Evolutionary conservation across 2,329 filamentous ascomycete genomes (phyloP).

Genomic region (Lecanicillium sp.): DNA sequence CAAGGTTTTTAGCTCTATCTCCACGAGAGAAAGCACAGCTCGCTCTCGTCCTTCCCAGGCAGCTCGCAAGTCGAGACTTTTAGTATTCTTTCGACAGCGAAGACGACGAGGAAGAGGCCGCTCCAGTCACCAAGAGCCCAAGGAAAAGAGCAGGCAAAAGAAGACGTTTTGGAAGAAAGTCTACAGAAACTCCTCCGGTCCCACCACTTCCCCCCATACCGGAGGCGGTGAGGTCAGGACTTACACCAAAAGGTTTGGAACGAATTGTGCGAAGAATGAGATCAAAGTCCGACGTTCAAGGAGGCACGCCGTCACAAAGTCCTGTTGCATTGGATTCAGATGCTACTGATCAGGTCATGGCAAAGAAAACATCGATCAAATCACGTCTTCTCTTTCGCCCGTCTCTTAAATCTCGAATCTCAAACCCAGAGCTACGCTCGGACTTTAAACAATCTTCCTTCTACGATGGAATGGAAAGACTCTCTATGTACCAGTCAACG

Average conservation of each 20-base stretch:
- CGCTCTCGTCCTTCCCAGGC: slow-evolving; percentile 26
- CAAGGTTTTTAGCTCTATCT: slow-evolving; percentile 19
- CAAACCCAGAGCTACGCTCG: slow-evolving; percentile 12
- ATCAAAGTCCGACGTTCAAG: slow-evolving; percentile 14
- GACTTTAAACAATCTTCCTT: background rate
- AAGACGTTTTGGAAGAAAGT: slow-evolving; percentile 4
- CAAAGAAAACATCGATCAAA: no score
- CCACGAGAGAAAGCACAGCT: slow-evolving; percentile 20
- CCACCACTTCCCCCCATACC: slow-evolving; percentile 24
- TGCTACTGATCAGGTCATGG: no score
- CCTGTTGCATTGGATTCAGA: no score
- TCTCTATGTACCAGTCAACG: background rate
- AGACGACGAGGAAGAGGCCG: slow-evolving; percentile 15
- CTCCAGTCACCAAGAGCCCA: slow-evolving; percentile 6
- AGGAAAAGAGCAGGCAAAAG: slow-evolving; percentile 5
- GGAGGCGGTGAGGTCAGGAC: slow-evolving; percentile 16
- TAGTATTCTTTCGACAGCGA: slow-evolving; percentile 31
- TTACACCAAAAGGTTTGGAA: slow-evolving; percentile 17
- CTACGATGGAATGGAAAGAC: background rate
- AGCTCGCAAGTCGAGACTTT: slow-evolving; percentile 23
- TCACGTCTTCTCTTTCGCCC: slow-evolving; percentile 4
- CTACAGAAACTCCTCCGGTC: slow-evolving; percentile 15
- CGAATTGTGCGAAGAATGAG: slow-evolving; percentile 20
- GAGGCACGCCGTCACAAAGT: no score
- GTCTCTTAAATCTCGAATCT: slow-evolving; percentile 17